Evolutionary conservation across 805 yeast species (phyloP), one percentile per base, ranked within the genome.

Genomic region (Teunomyces gatunensis): DNA sequence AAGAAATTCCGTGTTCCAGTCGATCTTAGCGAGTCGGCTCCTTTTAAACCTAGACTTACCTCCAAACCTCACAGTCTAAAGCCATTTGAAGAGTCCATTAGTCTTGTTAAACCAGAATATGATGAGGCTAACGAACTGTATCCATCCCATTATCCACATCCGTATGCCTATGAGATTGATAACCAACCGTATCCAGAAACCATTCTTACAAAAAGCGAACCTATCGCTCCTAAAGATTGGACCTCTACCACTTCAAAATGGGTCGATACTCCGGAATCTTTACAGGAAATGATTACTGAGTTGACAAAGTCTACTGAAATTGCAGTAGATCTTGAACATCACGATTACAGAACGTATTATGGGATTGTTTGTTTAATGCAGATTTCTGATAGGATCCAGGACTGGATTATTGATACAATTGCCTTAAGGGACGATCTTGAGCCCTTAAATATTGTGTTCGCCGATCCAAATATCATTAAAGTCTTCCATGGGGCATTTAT

Each of bases 281-380:
- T 94, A 21, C 57, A 68, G 1, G 64, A 60, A 5, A 79, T 94
- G 85, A 53, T 89, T 1, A 61, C 67, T 0, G 78, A 75, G 5
- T 71, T 94, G 39, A 61, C 65, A 44, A 59, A 63, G 3, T 74
- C 75, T 47, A 67, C 73, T 2, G 96, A 81, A 47, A 79, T 94
- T 34, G 99, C 98, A 1, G 85, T 94, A 12, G 99, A 94, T 74
- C 78, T 94, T 51, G 99, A 94, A 61, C 99, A 94, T 66, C 99
- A 94, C 61, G 97, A 91, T 60, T 86, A 79, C 63, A 78, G 97
- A 64, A 77, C 97, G 0, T 94, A 89, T 57, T 84, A 86, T 58
- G 99, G 99, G 36, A 70, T 94, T 36, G 94, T 90, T 1, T 90
- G 91, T 64, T 70, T 94, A 39, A 89, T 94, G 96, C 99, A 94